These are phyloP conservation scores for Candida argentea DNA, from an alignment of 805 yeast species.

Conservation along the genomic window DNA sequence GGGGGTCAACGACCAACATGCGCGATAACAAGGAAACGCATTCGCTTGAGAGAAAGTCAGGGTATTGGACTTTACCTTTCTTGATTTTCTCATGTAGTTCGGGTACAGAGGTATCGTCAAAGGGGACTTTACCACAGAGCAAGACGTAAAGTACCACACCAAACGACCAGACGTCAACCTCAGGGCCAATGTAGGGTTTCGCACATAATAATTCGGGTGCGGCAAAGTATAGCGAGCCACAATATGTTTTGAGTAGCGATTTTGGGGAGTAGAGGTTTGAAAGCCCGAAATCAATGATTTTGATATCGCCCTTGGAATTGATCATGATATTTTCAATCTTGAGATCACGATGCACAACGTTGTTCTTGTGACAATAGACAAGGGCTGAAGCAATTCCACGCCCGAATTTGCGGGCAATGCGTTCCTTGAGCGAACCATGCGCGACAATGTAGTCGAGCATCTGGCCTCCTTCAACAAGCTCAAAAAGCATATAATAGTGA, in stretches of 20 bases:
- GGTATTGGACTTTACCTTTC: constrained; percentile 86
- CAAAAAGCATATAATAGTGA: constrained; percentile 94
- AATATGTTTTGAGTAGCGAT: constrained; percentile 75
- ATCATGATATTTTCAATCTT: constrained; percentile 96
- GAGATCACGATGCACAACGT: constrained; percentile 93
- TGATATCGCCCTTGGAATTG: constrained; percentile 85
- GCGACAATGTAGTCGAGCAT: constrained; percentile 94
- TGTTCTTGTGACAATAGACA: constrained; percentile 87
- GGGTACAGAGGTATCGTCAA: constrained; percentile 89
- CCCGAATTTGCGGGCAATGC: constrained; percentile 89
- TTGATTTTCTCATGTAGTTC: constrained; percentile 91
- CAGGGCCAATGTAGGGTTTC: constrained; percentile 90
- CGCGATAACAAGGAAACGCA: constrained; percentile 71
- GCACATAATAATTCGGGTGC: constrained; percentile 96
- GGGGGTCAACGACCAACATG: constrained; percentile 89
- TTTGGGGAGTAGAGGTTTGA: constrained; percentile 74
- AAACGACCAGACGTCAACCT: constrained; percentile 96
- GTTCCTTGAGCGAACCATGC: constrained; percentile 89
- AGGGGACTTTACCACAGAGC: constrained; percentile 97
- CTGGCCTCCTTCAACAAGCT: constrained; percentile 95
- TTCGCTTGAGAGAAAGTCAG: constrained; percentile 66
- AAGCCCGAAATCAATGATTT: constrained; percentile 92
- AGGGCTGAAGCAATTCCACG: constrained; percentile 90
- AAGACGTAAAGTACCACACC: constrained; percentile 93
- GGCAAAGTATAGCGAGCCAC: constrained; percentile 96